phyloP scores from a whole-genome alignment of 2,329 filamentous ascomycete species.

The Triangularia setosa region DNA sequence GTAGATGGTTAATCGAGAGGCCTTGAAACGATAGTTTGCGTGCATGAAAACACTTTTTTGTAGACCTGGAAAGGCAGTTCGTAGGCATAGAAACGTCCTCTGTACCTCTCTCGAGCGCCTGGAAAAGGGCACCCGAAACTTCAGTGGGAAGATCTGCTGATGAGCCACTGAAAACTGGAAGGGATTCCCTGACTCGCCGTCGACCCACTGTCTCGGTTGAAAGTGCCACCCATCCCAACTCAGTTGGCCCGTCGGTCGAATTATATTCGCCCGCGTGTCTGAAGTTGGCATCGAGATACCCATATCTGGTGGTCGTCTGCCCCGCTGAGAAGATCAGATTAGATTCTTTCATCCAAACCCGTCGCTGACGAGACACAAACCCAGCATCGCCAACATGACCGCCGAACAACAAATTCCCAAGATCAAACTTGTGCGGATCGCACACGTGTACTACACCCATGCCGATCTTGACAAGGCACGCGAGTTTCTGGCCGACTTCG shows the following conservation, averaged over 20 bases:
- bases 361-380: not conserved
- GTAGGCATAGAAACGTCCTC: too few species aligned
- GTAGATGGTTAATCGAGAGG: too few species aligned
- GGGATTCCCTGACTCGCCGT: not conserved
- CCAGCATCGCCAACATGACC: not conserved
- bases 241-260: not conserved
- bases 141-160: not conserved
- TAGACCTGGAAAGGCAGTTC: too few species aligned
- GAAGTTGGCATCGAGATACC: too few species aligned
- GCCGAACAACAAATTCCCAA: slow-evolving; percentile 14
- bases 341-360: not conserved
- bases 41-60: too few species aligned
- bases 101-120: too few species aligned
- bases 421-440: slow-evolving; percentile 29
- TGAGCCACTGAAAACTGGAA: not conserved
- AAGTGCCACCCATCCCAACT: not conserved
- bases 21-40: too few species aligned
- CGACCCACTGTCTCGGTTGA: not conserved
- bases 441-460: slow-evolving; percentile 41
- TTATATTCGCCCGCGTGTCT: too few species aligned
- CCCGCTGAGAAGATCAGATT: not conserved
- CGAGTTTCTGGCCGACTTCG: slow-evolving; percentile 40
- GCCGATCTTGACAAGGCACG: slow-evolving; percentile 33
- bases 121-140: not conserved
- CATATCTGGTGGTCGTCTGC: not conserved